Evolutionary conservation across 2,329 filamentous ascomycete species (phyloP), one percentile per base, ranked within the genome.

Genomic region (Sporothrix euskadiensis): DNA sequence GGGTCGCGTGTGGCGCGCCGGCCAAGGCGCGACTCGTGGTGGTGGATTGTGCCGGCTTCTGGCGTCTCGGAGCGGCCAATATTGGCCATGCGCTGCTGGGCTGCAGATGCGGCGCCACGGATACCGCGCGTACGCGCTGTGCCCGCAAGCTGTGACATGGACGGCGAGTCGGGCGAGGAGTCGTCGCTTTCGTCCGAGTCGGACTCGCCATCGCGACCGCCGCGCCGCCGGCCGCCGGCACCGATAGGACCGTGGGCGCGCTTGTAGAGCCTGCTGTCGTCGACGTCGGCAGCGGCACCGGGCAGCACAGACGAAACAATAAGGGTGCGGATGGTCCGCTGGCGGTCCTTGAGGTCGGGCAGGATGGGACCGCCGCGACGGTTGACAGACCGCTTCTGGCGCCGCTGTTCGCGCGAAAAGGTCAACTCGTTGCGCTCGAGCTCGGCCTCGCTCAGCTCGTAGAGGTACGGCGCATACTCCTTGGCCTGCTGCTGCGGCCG

Each of bases 301-400:
- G 96, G 96, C 74, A 99, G 88, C 26, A 97, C 94, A 3, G 93
- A 94, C 10, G 95, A 98, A 1, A 99, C 94, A 71, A 98, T 88
- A 77, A 98, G 87, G 0, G 95, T 98, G 65, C 96, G 90, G 73
- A 98, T 95, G 0, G 96, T 98, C 70, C 95, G 90, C 82, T 96
- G 95, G 72, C 94, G 89, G 78, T 99, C 96, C 81, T 97, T 97
- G 74, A 99, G 89, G 83, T 99, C 96, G n/a, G 96, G 96, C 56
- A 99, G 85, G 74, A 93, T 92, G 6, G 96, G 96, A 0, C 96
- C 96, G 76, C 96, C 96, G 78, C 96, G 90, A 75, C 96, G 88
- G 81, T 98, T 98, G 78, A 97, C 93, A 7, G 96, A 97, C 66
- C 96, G 90, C 84, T 99, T 99, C 83, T 98, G 94, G 70, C 94